Conservation (phyloP, 2,329 filamentous ascomycete species). For the Raffaelea albimanens region DNA sequence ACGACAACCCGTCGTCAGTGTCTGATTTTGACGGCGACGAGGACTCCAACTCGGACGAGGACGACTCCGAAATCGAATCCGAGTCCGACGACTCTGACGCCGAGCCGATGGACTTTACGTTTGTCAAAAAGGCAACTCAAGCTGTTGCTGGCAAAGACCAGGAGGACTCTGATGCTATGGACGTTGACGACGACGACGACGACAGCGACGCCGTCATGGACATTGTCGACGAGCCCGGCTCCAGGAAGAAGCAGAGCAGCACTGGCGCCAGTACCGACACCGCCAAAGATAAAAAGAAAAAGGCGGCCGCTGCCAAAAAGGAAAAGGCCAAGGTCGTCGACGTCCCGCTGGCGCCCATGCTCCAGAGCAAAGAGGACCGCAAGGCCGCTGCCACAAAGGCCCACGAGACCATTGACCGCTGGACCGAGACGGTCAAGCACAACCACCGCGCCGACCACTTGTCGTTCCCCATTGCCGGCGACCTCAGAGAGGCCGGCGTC, state of each 20-base stretch:
- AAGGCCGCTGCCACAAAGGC: conserved; percentile 79
- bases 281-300: conserved; percentile 51
- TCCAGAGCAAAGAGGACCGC: conserved; percentile 79
- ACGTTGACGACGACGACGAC: not conserved
- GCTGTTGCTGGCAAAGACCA: too few species aligned
- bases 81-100: not conserved
- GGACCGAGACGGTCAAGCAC: conserved; percentile 91
- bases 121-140: too few species aligned
- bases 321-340: conserved; percentile 62
- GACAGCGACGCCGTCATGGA: not conserved
- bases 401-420: conserved; percentile 80
- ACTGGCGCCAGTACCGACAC: conserved; percentile 48
- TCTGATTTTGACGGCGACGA: conserved; percentile 4
- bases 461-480: conserved; percentile 73
- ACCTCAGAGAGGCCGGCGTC: conserved; percentile 51
- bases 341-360: conserved; percentile 72
- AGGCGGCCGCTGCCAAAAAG: conserved; percentile 57
- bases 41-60: conserved; percentile 13
- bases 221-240: not conserved
- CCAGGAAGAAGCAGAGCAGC: too few species aligned
- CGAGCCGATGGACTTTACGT: not conserved
- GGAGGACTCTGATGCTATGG: not conserved
- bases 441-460: conserved; percentile 89
- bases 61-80: conserved; percentile 26
- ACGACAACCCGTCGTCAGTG: conserved; percentile 27